Evolutionary conservation across 345 rosid species (phyloP).

Genomic region (Hypericum perforatum): DNA sequence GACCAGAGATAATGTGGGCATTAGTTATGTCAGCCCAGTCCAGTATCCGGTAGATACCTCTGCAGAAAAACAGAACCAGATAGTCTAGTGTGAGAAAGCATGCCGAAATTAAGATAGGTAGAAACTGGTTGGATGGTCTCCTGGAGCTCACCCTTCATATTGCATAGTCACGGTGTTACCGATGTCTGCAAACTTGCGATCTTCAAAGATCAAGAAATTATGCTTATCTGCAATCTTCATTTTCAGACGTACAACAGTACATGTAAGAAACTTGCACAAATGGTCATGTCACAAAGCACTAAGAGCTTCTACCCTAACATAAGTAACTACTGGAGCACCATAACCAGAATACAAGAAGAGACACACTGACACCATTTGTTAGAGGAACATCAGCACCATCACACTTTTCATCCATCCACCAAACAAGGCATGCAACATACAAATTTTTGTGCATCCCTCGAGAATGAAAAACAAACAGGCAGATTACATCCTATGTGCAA

Average conservation of each 20-base stretch:
- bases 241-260: not conserved
- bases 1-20: conserved; percentile 85
- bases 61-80: conserved; percentile 18
- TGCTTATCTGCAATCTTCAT: conserved; percentile 77
- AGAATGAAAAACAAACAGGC: too few species aligned
- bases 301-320: too few species aligned
- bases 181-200: conserved; percentile 96
- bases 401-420: too few species aligned
- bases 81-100: not conserved
- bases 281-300: too few species aligned
- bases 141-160: conserved; percentile 62
- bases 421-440: too few species aligned
- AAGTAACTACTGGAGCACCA: too few species aligned
- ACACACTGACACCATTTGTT: too few species aligned
- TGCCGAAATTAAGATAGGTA: not conserved
- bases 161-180: conserved; percentile 99
- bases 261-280: not conserved
- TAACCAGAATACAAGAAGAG: too few species aligned
- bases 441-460: too few species aligned
- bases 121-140: not conserved
- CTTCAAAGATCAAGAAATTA: conserved; percentile 86
- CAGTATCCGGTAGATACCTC: conserved; percentile 71
- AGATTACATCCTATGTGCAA: too few species aligned
- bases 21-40: conserved; percentile 98
- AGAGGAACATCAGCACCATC: too few species aligned